Conservation (phyloP, 441 rosid genomes). For the Mallotus repandus region DNA sequence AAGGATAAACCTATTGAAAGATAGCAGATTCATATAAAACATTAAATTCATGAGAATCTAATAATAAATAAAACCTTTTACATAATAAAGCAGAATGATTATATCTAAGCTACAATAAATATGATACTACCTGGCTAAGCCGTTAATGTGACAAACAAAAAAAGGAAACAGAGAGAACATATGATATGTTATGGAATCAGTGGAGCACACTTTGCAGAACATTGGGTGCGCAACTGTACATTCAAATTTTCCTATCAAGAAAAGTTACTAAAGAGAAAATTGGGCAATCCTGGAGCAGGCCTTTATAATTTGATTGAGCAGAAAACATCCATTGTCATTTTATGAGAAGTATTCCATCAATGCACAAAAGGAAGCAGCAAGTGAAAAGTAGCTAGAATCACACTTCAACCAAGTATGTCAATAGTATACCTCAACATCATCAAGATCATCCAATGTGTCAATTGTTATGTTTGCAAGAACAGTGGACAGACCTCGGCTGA, state of each 20-base stretch:
- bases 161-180: background rate
- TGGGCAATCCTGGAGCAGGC: background rate
- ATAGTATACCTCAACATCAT: conserved; percentile 66
- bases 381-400: background rate
- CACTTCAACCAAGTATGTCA: background rate
- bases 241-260: background rate
- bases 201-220: background rate
- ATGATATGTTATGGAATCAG: background rate
- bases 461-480: conserved; percentile 58
- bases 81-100: background rate
- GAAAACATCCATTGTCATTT: background rate
- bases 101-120: background rate
- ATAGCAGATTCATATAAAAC: conserved; percentile 16
- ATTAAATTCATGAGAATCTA: background rate
- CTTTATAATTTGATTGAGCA: too few relatives aligned
- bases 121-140: background rate
- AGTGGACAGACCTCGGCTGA: conserved; percentile 54
- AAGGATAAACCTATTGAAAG: conserved; percentile 58
- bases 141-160: background rate
- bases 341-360: background rate
- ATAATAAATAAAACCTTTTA: background rate
- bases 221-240: background rate
- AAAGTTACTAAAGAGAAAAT: background rate
- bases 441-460: conserved; percentile 53
- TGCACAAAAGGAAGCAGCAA: background rate